Conservation (phyloP, 2,329 filamentous ascomycete genomes). For the Xylariales sp. region DNA sequence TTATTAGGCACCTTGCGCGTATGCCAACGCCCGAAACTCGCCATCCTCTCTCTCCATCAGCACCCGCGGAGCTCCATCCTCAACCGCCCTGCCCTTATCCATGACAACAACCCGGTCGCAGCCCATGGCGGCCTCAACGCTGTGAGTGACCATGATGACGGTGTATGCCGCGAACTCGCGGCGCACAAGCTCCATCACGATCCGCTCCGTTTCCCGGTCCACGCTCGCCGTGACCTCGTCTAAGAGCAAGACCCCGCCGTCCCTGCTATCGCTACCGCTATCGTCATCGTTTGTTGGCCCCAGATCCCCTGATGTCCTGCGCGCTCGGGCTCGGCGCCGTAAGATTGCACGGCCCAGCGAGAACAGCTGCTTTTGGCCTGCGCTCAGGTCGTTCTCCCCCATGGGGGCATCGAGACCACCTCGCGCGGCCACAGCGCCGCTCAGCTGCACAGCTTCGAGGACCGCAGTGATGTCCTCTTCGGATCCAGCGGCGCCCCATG, state of each 20-base stretch:
- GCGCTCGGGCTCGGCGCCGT: constrained; percentile 18
- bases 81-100: not conserved
- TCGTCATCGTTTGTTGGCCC: too few species aligned
- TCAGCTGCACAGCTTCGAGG: constrained; percentile 29
- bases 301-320: too few species aligned
- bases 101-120: constrained; percentile 1
- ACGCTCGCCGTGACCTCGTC: constrained; percentile 9
- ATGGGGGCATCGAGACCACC: constrained; percentile 34
- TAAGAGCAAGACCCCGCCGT: constrained; percentile 5
- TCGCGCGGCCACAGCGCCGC: constrained; percentile 22
- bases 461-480: constrained; percentile 27
- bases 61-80: too few species aligned
- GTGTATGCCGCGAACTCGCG: not conserved
- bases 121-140: not conserved
- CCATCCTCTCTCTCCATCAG: too few species aligned
- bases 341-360: constrained; percentile 57
- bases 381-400: constrained; percentile 42
- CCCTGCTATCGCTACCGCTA: too few species aligned
- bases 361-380: constrained; percentile 62
- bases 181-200: not conserved
- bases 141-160: constrained; percentile 1
- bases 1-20: too few species aligned
- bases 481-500: constrained; percentile 24
- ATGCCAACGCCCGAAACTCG: too few species aligned
- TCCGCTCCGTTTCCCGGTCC: constrained; percentile 7